Evolutionary conservation across 164 flowering plant genomes (phyloP), one percentile per base, ranked within the genome.

Genomic region (Liquidambar formosana): DNA sequence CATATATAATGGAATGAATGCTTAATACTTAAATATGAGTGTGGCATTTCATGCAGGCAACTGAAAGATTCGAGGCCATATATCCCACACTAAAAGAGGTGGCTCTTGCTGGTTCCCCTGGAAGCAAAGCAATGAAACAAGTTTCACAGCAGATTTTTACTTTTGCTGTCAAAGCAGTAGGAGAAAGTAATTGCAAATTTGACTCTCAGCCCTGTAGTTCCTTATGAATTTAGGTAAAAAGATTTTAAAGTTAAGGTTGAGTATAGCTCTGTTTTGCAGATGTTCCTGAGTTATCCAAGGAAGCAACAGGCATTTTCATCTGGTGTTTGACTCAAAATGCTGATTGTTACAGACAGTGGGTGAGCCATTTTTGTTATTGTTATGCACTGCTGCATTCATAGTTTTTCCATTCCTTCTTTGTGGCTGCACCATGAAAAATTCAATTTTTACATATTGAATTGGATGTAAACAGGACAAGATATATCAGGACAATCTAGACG

Each of bases 81-180:
- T 95, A 92, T 75, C 97, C 97, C 15, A 75, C 80, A 47, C 76
- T 93, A 5, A 93, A 88, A 67, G 97, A 93, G 75, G 83, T 95
- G 51, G 87, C 97, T 33, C 91, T 93, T 68, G 89, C 94, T 71
- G 97, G 97, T 57, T 41, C 86, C 60, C 82, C 87, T 68, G 97
- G 97, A 74, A 91, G 93, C 80, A 92, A 93, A 77, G 88, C 93
- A 65, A 86, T 88, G 93, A 95, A 85, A 65, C 97, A 89, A 81
- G 84, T 84, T 46, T 75, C 93, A 10, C 91, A 78, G 72, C 96
- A 95, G 77, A 84, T 89, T 48, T 75, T 86, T 48, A 75, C 64
- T 51, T 63, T 81, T 76, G 73, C 83, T 8, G 52, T 86, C 44
- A 79, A 84, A 78, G 89, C 92, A 59, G 87, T 79, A 22, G 87